Conservation (phyloP, 2,329 filamentous ascomycete genomes). For the Ustilaginoidea virens region DNA sequence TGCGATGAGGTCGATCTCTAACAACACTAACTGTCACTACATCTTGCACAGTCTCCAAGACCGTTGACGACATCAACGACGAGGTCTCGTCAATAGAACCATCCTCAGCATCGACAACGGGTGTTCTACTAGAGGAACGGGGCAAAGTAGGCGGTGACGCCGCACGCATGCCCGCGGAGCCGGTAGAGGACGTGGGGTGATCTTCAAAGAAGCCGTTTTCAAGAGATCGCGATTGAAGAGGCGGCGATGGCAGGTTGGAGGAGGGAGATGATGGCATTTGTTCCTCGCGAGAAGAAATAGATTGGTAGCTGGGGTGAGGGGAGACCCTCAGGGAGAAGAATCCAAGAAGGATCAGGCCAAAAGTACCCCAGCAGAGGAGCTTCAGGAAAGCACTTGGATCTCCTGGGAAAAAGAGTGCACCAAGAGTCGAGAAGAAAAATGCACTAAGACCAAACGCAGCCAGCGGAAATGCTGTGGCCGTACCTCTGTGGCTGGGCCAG, state of each 20-base stretch:
- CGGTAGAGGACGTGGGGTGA: conserved; percentile 45
- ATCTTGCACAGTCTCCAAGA: conserved; percentile 34
- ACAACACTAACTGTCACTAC: conserved; percentile 47
- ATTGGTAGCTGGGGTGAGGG: conserved; percentile 37
- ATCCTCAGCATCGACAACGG: conserved; percentile 10
- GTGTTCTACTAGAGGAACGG: background rate
- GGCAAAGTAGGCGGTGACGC: background rate
- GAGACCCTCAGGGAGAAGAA: conserved; percentile 77
- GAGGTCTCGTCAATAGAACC: conserved; percentile 56
- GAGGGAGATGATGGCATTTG: conserved; percentile 2
- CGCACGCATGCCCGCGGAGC: conserved; percentile 2
- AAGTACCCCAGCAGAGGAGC: conserved; percentile 67
- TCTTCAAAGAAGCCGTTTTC: conserved; percentile 29
- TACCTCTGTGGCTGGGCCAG: conserved; percentile 81
- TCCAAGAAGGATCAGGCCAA: conserved; percentile 54
- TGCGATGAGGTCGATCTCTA: conserved; percentile 58
- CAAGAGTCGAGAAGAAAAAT: conserved; percentile 83
- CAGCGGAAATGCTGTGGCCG: conserved; percentile 83
- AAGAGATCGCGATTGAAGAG: background rate
- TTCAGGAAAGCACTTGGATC: conserved; percentile 71
- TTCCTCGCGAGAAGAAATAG: conserved; percentile 26
- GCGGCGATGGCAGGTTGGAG: background rate
- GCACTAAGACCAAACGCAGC: conserved; percentile 90
- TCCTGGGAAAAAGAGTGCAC: conserved; percentile 63
- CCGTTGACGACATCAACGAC: conserved; percentile 59